These are phyloP conservation scores for Przewalskia tangutica DNA, from an alignment of 257 asterid species.

Conservation along the genomic window DNA sequence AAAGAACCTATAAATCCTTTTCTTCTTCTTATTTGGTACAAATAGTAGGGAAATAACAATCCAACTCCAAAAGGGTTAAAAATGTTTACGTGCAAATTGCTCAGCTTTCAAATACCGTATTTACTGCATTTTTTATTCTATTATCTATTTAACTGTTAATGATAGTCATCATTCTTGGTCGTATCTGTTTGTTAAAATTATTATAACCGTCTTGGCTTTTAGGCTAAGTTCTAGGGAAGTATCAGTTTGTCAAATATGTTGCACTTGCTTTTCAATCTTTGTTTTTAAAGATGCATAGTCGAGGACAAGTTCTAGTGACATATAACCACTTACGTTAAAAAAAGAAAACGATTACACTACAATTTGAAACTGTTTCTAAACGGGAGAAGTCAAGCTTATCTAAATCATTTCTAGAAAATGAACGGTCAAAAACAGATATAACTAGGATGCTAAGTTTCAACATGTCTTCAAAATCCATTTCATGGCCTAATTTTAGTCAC, in stretches of 20 bases:
- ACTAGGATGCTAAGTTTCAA: not conserved
- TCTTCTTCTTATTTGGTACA: too few species aligned
- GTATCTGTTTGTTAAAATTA: not conserved
- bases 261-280: not conserved
- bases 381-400: too few species aligned
- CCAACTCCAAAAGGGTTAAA: too few species aligned
- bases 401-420: too few species aligned
- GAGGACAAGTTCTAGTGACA: not conserved
- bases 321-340: not conserved
- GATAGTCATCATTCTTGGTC: not conserved
- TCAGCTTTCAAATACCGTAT: too few species aligned
- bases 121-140: not conserved
- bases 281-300: not conserved
- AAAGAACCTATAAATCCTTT: too few species aligned
- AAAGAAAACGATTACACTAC: not conserved
- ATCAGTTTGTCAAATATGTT: not conserved
- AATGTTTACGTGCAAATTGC: too few species aligned
- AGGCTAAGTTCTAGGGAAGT: not conserved
- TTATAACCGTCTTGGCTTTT: not conserved
- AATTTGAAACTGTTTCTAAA: not conserved
- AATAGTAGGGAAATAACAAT: too few species aligned
- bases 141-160: not conserved
- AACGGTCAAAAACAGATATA: not conserved
- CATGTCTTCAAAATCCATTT: not conserved
- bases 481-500: not conserved